A percentile compares a stretch with the other conserved stretches of the same genome.
Conservation (phyloP, 2,329 filamentous ascomycete species). For the Fusarium sp. region DNA sequence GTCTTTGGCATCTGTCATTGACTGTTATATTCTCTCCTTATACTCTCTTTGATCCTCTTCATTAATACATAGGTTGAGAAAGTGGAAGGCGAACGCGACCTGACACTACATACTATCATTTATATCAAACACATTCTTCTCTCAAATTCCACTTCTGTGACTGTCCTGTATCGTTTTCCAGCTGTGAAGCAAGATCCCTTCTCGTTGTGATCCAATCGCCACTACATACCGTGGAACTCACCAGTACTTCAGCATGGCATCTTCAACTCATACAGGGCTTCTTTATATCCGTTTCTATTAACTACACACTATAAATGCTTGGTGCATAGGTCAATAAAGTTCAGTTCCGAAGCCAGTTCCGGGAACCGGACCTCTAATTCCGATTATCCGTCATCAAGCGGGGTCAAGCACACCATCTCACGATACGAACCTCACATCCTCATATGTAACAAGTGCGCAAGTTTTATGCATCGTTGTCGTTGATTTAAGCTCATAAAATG, state of each 20-base stretch:
- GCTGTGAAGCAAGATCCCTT: rapidly evolving
- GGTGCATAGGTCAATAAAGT: neutral
- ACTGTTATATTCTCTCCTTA: neutral
- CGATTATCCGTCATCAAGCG: conserved; percentile 5
- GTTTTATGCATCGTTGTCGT: neutral
- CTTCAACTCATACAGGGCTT: no score
- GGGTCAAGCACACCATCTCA: neutral
- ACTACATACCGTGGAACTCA: neutral
- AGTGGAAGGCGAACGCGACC: neutral
- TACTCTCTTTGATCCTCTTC: conserved; percentile 2
- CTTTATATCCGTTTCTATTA: no score
- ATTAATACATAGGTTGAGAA: neutral
- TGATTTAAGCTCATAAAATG: neutral
- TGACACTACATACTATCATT: neutral
- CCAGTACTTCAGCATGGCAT: neutral
- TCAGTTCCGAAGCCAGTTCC: neutral
- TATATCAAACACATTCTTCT: neutral
- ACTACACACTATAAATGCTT: neutral
- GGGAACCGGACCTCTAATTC: neutral
- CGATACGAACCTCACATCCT: neutral
- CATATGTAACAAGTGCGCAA: neutral
- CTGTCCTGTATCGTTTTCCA: neutral
- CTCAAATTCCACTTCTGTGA: neutral
- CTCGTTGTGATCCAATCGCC: neutral
- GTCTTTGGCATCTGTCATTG: neutral